phyloP scores from a whole-genome alignment of 208 protist species.

The Willaertia magna region DNA sequence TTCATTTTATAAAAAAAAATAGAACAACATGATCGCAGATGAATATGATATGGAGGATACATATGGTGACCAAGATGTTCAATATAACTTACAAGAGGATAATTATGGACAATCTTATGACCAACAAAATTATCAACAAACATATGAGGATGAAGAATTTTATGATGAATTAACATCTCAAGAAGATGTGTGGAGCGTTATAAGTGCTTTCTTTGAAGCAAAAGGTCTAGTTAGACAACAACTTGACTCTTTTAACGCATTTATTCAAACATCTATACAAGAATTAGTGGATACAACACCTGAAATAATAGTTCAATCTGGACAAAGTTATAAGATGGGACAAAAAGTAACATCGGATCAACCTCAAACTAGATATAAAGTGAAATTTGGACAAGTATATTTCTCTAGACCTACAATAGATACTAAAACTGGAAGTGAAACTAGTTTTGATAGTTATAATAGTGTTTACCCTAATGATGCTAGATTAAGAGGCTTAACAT shows the following conservation, averaged over 20 bases:
- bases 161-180: constrained; percentile 47
- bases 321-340: not conserved
- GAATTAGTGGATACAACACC: constrained; percentile 55
- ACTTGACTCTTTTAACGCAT: constrained; percentile 97
- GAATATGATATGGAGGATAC: too few species aligned
- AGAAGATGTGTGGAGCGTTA: constrained; percentile 90
- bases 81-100: too few species aligned
- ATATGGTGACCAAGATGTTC: too few species aligned
- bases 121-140: not conserved
- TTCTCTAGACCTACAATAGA: constrained; percentile 22
- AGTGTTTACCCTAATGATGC: constrained; percentile 81
- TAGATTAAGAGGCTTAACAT: constrained; percentile 84
- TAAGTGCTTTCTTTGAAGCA: constrained; percentile 89
- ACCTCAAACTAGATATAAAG: constrained; percentile 15
- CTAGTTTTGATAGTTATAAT: constrained; percentile 8
- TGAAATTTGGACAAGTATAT: constrained; percentile 51
- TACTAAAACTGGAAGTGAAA: not conserved
- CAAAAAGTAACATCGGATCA: constrained; percentile 8
- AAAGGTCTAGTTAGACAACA: constrained; percentile 97
- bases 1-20: too few species aligned
- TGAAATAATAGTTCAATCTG: constrained; percentile 27
- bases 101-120: not conserved
- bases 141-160: not conserved
- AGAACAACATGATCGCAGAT: too few species aligned
- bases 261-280: constrained; percentile 64